These are phyloP conservation scores for Cercospora sp. DNA, from an alignment of 2,329 filamentous ascomycete genomes.

Conservation along the genomic window DNA sequence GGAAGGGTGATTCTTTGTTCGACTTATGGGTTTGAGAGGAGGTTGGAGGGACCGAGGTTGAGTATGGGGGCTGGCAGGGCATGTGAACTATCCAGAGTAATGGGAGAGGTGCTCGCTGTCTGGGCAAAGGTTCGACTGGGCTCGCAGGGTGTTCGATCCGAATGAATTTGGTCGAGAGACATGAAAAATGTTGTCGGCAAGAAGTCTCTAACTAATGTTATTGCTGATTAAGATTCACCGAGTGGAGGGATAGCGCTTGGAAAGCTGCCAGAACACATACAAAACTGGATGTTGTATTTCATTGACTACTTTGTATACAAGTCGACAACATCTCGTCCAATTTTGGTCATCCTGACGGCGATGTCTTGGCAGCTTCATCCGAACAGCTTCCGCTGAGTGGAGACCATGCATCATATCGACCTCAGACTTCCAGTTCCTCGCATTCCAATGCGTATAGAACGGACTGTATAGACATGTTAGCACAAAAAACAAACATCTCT, in stretches of 20 bases:
- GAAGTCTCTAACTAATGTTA: too few species aligned
- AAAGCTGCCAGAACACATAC: too few species aligned
- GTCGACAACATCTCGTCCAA: neutral
- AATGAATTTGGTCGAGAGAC: too few species aligned
- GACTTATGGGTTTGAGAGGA: neutral
- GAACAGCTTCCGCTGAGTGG: neutral
- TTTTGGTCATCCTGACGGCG: neutral
- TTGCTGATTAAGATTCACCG: too few species aligned
- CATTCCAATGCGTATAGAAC: too few species aligned
- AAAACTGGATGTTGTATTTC: too few species aligned
- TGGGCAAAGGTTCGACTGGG: too few species aligned
- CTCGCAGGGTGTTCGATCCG: too few species aligned
- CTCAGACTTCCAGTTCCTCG: neutral
- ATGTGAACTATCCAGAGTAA: neutral
- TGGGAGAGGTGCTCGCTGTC: neutral
- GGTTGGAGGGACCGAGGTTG: neutral
- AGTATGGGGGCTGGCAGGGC: neutral
- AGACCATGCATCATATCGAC: neutral
- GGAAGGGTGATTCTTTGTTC: neutral
- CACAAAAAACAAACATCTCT: neutral
- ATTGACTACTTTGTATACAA: too few species aligned
- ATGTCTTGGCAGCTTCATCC: neutral
- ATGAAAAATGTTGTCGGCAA: too few species aligned
- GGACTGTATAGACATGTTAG: too few species aligned
- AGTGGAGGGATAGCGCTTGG: too few species aligned